Percentiles rank a stretch among this genome's conserved stretches.
Conservation (phyloP, 2,329 filamentous ascomycete genomes). For the Aspergillus costaricaensis region DNA sequence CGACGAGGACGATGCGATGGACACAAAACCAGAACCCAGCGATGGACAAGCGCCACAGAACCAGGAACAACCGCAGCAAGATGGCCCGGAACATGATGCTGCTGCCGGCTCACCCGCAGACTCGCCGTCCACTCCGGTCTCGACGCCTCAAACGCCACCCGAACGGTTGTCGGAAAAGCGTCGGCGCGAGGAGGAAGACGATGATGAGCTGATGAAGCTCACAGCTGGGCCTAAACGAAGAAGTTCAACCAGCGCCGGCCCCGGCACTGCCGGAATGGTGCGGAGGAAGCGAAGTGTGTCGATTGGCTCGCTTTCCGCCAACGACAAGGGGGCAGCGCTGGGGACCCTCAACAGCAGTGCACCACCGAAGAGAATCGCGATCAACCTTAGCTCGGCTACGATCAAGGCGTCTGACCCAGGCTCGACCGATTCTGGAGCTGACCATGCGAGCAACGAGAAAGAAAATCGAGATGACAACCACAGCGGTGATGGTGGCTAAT, state of each 20-base stretch:
- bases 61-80: slow-evolving; percentile 11
- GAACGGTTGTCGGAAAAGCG: slow-evolving; percentile 87
- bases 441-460: slow-evolving; percentile 30
- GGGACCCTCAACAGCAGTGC: slow-evolving; percentile 20
- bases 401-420: slow-evolving; percentile 26
- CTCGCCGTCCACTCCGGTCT: slow-evolving; percentile 25
- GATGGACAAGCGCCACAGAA: slow-evolving; percentile 22
- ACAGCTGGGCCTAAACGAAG: slow-evolving; percentile 54
- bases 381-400: slow-evolving; percentile 37
- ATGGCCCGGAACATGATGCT: slow-evolving; percentile 23
- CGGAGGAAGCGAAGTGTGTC: slow-evolving; percentile 38
- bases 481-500: slow-evolving; percentile 25
- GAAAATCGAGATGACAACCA: slow-evolving; percentile 33
- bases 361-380: slow-evolving; percentile 43
- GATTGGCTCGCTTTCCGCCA: slow-evolving; percentile 25
- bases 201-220: slow-evolving; percentile 86
- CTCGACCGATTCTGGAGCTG: slow-evolving; percentile 16
- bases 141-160: slow-evolving; percentile 52
- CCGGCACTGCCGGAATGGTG: slow-evolving; percentile 34
- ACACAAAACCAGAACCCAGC: slow-evolving; percentile 47
- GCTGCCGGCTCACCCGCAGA: slow-evolving; percentile 32
- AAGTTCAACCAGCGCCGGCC: slow-evolving; percentile 44
- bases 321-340: slow-evolving; percentile 29
- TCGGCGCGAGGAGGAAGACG: slow-evolving; percentile 81
- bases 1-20: slow-evolving; percentile 71